Evolutionary conservation across 805 yeast genomes (phyloP).

Genomic region (Saturnispora galanensis): DNA sequence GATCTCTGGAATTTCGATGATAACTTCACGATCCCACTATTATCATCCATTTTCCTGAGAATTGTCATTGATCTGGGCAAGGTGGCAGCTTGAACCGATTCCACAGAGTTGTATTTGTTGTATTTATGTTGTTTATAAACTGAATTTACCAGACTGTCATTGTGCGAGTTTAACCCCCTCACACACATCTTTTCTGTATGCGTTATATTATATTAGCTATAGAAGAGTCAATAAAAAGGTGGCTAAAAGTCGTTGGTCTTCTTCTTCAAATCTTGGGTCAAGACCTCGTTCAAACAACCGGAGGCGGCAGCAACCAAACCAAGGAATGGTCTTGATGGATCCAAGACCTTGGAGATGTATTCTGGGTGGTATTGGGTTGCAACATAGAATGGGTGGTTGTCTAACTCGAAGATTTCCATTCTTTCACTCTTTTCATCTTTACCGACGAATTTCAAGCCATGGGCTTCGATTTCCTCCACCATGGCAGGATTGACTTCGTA

Average conservation of each 20-base stretch:
- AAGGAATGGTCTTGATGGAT: conserved; percentile 92
- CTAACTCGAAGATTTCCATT: conserved; percentile 88
- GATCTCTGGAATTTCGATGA: conserved; percentile 76
- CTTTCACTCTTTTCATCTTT: conserved; percentile 83
- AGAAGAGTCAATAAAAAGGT: neutral
- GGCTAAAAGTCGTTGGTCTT: conserved; percentile 25
- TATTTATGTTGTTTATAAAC: no score
- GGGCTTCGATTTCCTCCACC: conserved; percentile 56
- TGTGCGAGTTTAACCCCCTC: neutral
- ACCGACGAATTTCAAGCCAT: conserved; percentile 86
- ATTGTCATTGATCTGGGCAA: conserved; percentile 15
- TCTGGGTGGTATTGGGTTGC: conserved; percentile 99
- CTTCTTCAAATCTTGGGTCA: conserved; percentile 31
- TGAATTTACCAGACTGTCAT: no score
- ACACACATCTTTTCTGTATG: neutral
- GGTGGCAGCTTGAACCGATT: neutral
- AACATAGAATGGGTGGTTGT: conserved; percentile 80
- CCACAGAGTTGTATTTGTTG: neutral
- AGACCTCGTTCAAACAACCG: conserved; percentile 64
- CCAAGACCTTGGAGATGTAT: conserved; percentile 89
- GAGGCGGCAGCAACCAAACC: conserved; percentile 94
- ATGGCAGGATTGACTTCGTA: conserved; percentile 91
- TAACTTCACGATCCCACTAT: conserved; percentile 86
- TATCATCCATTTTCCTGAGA: conserved; percentile 57
- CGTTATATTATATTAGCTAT: neutral